Evolutionary conservation across 2,329 filamentous ascomycete genomes (phyloP).

Genomic region (Aspergillus proliferans): DNA sequence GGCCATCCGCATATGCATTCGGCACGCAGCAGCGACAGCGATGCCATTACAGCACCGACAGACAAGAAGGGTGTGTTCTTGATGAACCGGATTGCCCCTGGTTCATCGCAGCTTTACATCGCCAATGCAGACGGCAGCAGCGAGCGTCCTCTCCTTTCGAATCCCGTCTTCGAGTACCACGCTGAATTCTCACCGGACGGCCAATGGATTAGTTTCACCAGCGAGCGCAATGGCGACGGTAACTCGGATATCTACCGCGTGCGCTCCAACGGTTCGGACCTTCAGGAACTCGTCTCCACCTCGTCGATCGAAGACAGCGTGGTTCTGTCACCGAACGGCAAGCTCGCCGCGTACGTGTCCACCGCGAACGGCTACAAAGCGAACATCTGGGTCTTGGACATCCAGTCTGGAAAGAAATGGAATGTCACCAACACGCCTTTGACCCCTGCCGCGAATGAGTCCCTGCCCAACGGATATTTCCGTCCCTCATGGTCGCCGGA

Average conservation of each 20-base stretch:
- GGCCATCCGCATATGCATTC: neutral
- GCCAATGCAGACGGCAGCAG: slow-evolving; percentile 37
- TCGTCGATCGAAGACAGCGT: slow-evolving; percentile 33
- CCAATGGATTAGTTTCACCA: slow-evolving; percentile 37
- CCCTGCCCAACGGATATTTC: slow-evolving; percentile 33
- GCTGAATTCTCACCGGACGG: slow-evolving; percentile 35
- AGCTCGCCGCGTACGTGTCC: slow-evolving; percentile 35
- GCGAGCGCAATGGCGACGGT: slow-evolving; percentile 35
- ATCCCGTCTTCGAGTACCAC: slow-evolving; percentile 36
- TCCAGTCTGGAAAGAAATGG: slow-evolving; percentile 23
- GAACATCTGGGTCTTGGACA: slow-evolving; percentile 38
- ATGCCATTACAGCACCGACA: neutral
- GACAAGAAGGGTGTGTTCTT: slow-evolving; percentile 19
- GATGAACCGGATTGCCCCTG: slow-evolving; percentile 34
- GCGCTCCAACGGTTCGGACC: slow-evolving; percentile 27
- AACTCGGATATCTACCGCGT: slow-evolving; percentile 39
- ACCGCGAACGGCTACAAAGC: slow-evolving; percentile 30
- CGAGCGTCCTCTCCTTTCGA: slow-evolving; percentile 27
- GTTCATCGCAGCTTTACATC: slow-evolving; percentile 22
- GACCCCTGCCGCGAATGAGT: slow-evolving; percentile 6
- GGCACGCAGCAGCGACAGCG: neutral
- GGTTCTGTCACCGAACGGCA: slow-evolving; percentile 35
- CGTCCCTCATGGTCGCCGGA: slow-evolving; percentile 38
- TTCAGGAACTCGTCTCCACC: slow-evolving; percentile 30
- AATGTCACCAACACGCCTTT: slow-evolving; percentile 35